Evolutionary conservation across 306 rosid species (phyloP).

Genomic region (Gillenia trifoliata): DNA sequence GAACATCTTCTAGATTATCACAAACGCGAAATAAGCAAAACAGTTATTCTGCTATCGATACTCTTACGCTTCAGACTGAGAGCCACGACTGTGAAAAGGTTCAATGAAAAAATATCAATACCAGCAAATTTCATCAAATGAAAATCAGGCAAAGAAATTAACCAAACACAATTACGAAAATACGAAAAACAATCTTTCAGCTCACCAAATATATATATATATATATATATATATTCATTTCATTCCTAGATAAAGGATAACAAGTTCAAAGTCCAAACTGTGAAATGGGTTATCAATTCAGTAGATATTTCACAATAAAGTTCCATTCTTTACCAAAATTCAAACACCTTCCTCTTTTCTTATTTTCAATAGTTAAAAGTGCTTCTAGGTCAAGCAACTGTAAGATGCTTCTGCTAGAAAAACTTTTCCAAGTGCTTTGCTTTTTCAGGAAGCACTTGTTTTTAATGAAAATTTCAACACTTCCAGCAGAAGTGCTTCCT

Average conservation of each 20-base stretch:
- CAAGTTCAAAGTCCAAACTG: not conserved
- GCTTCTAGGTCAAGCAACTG: too few species aligned
- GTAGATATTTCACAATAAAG: not conserved
- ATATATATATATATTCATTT: too few species aligned
- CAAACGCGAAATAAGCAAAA: not conserved
- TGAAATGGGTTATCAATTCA: not conserved
- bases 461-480: too few species aligned
- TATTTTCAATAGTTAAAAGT: not conserved
- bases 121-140: not conserved
- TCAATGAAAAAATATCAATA: slow-evolving; percentile 2
- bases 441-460: too few species aligned
- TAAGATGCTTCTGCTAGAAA: too few species aligned
- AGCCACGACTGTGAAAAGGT: slow-evolving; percentile 21
- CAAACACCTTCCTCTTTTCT: not conserved
- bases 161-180: not conserved
- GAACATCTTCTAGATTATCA: not conserved
- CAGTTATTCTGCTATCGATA: slow-evolving; percentile 4
- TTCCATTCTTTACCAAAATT: slow-evolving; percentile 1
- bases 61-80: slow-evolving; percentile 11
- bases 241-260: not conserved
- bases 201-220: not conserved
- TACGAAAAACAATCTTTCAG: not conserved
- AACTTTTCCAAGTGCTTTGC: too few species aligned
- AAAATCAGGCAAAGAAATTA: not conserved
- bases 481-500: too few species aligned